Evolutionary conservation across 2,329 filamentous ascomycete species (phyloP).

Genomic region (Macrophomina phaseolina): DNA sequence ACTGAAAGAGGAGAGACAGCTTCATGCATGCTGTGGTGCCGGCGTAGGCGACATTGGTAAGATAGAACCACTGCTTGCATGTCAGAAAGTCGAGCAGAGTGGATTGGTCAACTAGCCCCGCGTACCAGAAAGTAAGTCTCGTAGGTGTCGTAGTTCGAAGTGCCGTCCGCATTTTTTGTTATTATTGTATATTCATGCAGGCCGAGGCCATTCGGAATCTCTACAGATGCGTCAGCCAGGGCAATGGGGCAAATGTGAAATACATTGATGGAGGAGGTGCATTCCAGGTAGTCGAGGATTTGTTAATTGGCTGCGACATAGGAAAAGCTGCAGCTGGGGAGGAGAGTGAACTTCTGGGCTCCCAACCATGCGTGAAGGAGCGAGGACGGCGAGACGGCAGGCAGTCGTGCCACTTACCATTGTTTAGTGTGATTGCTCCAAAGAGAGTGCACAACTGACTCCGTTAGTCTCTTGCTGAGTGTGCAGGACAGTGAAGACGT

Average conservation of each 20-base stretch:
- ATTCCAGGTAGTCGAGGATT: too few species aligned
- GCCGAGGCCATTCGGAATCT: slow-evolving; percentile 41
- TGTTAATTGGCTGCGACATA: too few species aligned
- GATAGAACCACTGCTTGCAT: slow-evolving; percentile 37
- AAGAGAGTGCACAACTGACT: slow-evolving; percentile 34
- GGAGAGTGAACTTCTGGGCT: not conserved
- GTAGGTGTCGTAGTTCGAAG: slow-evolving; percentile 29
- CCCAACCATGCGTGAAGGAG: not conserved
- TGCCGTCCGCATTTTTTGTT: slow-evolving; percentile 10
- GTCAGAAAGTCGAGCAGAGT: not conserved
- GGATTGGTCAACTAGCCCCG: not conserved
- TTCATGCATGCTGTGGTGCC: slow-evolving; percentile 44
- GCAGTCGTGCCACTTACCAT: slow-evolving; percentile 35
- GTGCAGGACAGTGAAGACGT: not conserved
- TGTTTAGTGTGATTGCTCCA: slow-evolving; percentile 40
- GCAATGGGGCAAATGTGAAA: not conserved
- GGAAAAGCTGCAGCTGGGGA: too few species aligned
- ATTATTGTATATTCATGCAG: slow-evolving; percentile 38
- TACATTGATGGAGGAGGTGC: not conserved
- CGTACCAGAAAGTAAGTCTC: slow-evolving; percentile 41
- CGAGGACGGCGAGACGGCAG: not conserved
- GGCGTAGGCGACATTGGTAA: slow-evolving; percentile 40
- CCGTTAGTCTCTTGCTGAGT: not conserved
- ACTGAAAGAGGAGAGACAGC: slow-evolving; percentile 45
- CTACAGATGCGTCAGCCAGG: slow-evolving; percentile 33